Conservation (phyloP, 148 eudicot species). For the Mesembryanthemum crystallinum region DNA sequence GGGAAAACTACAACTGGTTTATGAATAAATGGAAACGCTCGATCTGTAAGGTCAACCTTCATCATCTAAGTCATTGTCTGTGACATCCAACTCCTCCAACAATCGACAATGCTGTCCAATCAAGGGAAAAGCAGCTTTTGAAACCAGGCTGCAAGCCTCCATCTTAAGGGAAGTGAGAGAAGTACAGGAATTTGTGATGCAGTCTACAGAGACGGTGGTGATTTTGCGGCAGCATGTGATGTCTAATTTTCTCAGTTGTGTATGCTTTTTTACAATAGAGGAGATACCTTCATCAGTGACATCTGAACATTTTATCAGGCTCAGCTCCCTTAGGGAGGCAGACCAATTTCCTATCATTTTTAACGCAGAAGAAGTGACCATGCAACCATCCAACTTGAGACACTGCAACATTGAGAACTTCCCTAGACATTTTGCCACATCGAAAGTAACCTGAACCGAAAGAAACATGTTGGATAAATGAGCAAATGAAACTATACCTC, state of each 20-base stretch:
- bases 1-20: background rate
- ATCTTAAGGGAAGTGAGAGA: constrained; percentile 61
- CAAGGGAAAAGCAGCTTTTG: constrained; percentile 59
- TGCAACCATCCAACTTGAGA: constrained; percentile 69
- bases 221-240: constrained; percentile 83
- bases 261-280: constrained; percentile 52
- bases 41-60: constrained; percentile 42
- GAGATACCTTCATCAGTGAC: constrained; percentile 80
- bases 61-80: constrained; percentile 73
- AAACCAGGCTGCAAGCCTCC: constrained; percentile 68
- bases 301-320: constrained; percentile 74
- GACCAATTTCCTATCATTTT: constrained; percentile 65
- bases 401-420: constrained; percentile 55
- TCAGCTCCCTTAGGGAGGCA: constrained; percentile 57
- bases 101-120: constrained; percentile 59
- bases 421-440: constrained; percentile 56
- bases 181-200: constrained; percentile 59
- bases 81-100: constrained; percentile 72
- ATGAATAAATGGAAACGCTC: background rate
- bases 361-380: constrained; percentile 61
- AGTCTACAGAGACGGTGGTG: constrained; percentile 52
- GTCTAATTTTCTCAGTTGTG: constrained; percentile 57
- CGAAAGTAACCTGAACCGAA: constrained; percentile 53
- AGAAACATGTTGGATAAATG: background rate
- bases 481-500: background rate